Evolutionary conservation across 2,329 filamentous ascomycete genomes (phyloP).

Genomic region (Chaetomiaceae sp.): DNA sequence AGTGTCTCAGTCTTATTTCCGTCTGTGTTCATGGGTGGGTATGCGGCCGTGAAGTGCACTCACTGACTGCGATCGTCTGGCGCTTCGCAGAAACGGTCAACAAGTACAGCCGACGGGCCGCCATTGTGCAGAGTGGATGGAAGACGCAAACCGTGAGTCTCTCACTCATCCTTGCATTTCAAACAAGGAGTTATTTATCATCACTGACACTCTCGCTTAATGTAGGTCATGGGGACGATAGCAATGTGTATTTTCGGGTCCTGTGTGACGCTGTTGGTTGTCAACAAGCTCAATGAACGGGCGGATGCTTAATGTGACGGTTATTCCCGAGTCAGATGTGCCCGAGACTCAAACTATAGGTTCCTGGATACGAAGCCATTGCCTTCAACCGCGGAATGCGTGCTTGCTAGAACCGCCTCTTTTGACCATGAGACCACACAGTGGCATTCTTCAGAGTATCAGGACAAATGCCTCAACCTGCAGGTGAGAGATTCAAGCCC

Average conservation of each 20-base stretch:
- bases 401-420: too few species aligned
- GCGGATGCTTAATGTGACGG: slow-evolving; percentile 12
- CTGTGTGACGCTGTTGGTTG: slow-evolving; percentile 56
- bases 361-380: too few species aligned
- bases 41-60: neutral
- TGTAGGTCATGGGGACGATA: slow-evolving; percentile 59
- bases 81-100: slow-evolving; percentile 59
- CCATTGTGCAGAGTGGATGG: slow-evolving; percentile 89
- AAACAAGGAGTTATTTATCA: too few species aligned
- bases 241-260: slow-evolving; percentile 58
- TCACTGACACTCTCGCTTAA: slow-evolving; percentile 3
- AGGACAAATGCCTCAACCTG: too few species aligned
- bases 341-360: too few species aligned
- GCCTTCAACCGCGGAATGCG: too few species aligned
- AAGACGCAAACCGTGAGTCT: slow-evolving; percentile 79
- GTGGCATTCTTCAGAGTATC: too few species aligned
- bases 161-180: too few species aligned
- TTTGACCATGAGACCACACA: too few species aligned
- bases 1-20: slow-evolving; percentile 19
- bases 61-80: neutral
- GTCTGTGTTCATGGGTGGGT: neutral
- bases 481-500: too few species aligned
- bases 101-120: slow-evolving; percentile 70
- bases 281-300: slow-evolving; percentile 34
- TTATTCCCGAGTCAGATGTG: too few species aligned